These are phyloP conservation scores for Leccinum variabile DNA, from an alignment of 1,284 basidiomycete species.

Conservation along the genomic window DNA sequence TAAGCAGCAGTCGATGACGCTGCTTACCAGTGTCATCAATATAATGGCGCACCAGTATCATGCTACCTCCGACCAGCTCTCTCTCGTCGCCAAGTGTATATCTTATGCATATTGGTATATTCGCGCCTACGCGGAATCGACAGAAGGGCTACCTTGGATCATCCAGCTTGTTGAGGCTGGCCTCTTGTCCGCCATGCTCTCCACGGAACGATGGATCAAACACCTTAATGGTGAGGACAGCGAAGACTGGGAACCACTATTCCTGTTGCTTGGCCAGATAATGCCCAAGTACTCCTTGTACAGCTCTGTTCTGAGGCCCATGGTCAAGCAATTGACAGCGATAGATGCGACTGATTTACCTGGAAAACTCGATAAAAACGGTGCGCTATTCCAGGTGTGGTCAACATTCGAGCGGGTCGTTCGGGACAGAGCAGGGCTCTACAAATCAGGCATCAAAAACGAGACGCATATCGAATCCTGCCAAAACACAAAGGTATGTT, in stretches of 20 bases:
- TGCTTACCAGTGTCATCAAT: conserved; percentile 21
- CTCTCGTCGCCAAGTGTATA: conserved; percentile 27
- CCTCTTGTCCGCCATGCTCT: conserved; percentile 29
- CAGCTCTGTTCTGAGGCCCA: conserved; percentile 17
- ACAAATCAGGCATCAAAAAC: conserved; percentile 5
- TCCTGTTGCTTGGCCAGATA: conserved; percentile 25
- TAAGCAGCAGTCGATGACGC: conserved; percentile 25
- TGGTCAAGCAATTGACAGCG: conserved; percentile 17
- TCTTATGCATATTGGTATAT: conserved; percentile 36
- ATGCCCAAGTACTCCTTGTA: conserved; percentile 33
- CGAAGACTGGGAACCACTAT: conserved; percentile 35
- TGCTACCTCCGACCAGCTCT: conserved; percentile 7
- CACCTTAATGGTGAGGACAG: conserved; percentile 19
- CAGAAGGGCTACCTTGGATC: conserved; percentile 32
- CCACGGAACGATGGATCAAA: conserved; percentile 29
- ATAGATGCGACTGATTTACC: conserved; percentile 19
- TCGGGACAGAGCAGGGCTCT: conserved; percentile 17
- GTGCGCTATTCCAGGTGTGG: conserved; percentile 24
- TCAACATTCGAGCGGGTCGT: conserved; percentile 23
- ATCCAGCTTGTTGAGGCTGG: conserved; percentile 28
- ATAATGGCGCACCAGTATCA: conserved; percentile 14
- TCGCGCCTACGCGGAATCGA: conserved; percentile 28
- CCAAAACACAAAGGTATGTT: conserved; percentile 29
- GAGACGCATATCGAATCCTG: conserved; percentile 27
- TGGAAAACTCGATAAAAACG: conserved; percentile 18